Evolutionary conservation across 2,329 filamentous ascomycete species (phyloP), one percentile per base, ranked within the genome.

Genomic region (Paracamarosporium sp.): DNA sequence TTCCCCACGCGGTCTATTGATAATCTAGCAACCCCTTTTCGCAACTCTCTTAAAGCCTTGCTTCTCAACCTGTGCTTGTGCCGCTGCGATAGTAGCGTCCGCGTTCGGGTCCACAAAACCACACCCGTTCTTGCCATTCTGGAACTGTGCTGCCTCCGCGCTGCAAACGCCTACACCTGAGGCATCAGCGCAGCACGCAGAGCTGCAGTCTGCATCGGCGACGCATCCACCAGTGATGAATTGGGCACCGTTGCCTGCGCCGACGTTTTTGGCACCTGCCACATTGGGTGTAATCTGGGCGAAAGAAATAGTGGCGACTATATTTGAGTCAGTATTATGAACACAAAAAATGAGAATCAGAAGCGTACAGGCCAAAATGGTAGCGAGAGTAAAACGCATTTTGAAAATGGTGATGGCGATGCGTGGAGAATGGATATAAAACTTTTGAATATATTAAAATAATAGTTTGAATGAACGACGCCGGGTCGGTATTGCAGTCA

Each of bases 191-290:
- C 70, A 73, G 64, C 70, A 73, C 4, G 40, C 65, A 4, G 64
- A 68, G 52, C 55, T 62, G 59, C 70, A 73, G 46, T 73, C 70
- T 13, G 68, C 70, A 22, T 71, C 58, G 6, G 66, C 56, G 1
- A 70, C 66, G 46, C 70, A 73, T 5, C 68, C 69, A 44, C 69
- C 70, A 1, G 70, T 73, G 52, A 73, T 72, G 59, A 73, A 73
- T 24, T 73, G 69, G 1, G 66, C 51, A 52, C 64, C 66, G 47
- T 70, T 61, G 24, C 69, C 70, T 0, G 60, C 50, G 9, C 70
- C 69, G 46, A 73, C 69, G 47, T 68, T 72, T 31, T 56, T 59
- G 11, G 70, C 62, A 45, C 69, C 68, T 0, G 68, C 70, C 27
- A 61, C 57, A 61, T 73, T 73, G 61, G 67, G 66, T 0, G 66